A percentile compares a stretch with the other conserved stretches of the same genome.
These are phyloP conservation scores for Sanguinoderma infundibulare DNA, from an alignment of 1,284 basidiomycete species.

Conservation along the genomic window DNA sequence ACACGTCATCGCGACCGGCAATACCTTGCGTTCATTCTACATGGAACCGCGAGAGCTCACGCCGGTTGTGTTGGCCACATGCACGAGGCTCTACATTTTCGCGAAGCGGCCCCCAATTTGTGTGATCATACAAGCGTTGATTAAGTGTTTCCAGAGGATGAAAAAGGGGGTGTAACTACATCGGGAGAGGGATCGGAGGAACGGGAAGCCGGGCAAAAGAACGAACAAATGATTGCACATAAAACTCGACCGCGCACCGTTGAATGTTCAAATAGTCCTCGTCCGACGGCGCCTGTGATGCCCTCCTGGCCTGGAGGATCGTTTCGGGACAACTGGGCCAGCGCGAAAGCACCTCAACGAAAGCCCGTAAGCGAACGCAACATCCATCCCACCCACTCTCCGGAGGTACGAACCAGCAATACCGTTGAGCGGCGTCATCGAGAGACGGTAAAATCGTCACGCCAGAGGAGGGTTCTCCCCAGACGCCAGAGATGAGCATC, in stretches of 20 bases:
- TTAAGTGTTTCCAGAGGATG: too few relatives aligned
- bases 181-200: neutral
- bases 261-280: neutral
- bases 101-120: too few relatives aligned
- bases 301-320: neutral
- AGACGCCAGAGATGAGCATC: neutral
- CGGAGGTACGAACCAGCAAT: neutral
- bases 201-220: neutral
- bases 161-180: too few relatives aligned
- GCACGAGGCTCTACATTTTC: too few relatives aligned
- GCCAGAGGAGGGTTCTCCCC: neutral
- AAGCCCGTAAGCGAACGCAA: neutral
- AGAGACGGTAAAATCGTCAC: slow-evolving; percentile 24
- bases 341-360: neutral
- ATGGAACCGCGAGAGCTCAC: too few relatives aligned
- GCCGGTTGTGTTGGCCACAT: too few relatives aligned
- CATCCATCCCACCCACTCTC: neutral
- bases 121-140: too few relatives aligned
- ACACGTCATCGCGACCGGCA: too few relatives aligned
- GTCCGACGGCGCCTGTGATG: neutral
- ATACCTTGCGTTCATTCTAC: too few relatives aligned
- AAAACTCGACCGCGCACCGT: neutral
- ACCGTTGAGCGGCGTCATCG: neutral
- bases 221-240: neutral
- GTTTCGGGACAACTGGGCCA: neutral